phyloP scores from a whole-genome alignment of 2,329 filamentous ascomycete genomes.

The Hymenoscyphus occultus region DNA sequence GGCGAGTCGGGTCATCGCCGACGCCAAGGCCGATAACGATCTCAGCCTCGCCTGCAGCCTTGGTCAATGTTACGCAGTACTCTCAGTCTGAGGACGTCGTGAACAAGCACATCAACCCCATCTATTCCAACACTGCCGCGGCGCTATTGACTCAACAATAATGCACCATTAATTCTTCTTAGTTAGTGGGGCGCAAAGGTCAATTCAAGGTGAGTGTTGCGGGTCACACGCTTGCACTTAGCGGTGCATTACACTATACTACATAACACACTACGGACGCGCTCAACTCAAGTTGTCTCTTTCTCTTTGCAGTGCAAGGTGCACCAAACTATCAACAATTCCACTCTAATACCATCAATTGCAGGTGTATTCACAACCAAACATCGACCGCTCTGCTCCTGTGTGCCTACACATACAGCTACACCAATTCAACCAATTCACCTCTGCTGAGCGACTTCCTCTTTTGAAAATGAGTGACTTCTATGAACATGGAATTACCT shows the following conservation, averaged over 20 bases:
- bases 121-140: background rate
- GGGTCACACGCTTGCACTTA: background rate
- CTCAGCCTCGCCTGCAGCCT: background rate
- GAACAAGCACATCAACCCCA: background rate
- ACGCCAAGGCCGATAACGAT: background rate
- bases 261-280: background rate
- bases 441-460: background rate
- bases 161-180: background rate
- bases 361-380: background rate
- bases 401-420: no score
- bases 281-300: background rate
- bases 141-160: background rate
- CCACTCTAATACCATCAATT: background rate
- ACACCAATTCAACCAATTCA: background rate
- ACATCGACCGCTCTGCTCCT: no score
- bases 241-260: background rate
- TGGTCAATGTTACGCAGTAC: no score
- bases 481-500: background rate
- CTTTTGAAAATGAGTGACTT: slow-evolving; percentile 14
- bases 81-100: background rate
- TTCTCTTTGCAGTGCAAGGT: background rate
- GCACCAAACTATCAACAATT: background rate
- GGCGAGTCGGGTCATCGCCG: background rate
- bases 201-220: background rate
- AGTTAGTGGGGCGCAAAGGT: background rate